Base-by-base conservation (phyloP, 2,329 filamentous ascomycete genomes). In the Leptosphaerulina australis region DNA sequence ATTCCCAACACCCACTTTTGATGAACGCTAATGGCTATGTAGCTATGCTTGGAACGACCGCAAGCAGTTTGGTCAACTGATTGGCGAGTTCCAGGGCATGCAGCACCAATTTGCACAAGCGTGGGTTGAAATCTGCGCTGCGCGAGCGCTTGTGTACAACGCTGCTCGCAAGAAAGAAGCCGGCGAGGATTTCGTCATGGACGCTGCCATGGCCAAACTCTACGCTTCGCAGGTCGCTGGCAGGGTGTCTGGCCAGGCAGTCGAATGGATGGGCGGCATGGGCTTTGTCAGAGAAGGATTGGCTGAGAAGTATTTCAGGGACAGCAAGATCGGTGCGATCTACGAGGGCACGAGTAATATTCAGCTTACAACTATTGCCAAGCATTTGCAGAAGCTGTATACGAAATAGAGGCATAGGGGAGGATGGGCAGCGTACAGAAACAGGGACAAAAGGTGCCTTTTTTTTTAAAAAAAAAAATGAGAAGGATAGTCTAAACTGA, bases 181-280 rank as follows among this genome's bases (percentile, higher is more conserved):
- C 0, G 94, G 94, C 36, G 86, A 96, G 77, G 87, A 96, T 72
- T 99, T 99, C 69, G 92, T 97, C 65, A 84, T 83, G 72, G 94
- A 99, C 68, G 94, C 94, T 8, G 94, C 94, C 63, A 99, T 99
- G 94, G 94, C 94, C 44, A 99, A 99, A 81, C 82, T 99, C 46
- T 96, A 89, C 72, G 86, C 94, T 2, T 94, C 90, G 4, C 94
- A 99, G 77, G 91, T 99, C 24, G 94, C 94, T 0, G 89, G 90
- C 15, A 86, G 85, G 45, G 93, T 99, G 15, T 88, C 88, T 46
- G 86, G 92, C 5, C 82, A 88, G 38, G 94, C 93, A 0, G 85
- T 99, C 21, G 94, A 99, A 78, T 99, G 94, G 94, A 97, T 97
- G 93, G 94, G 94, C 37, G 94, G 94, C 33, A 97, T 99, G 94